Evolutionary conservation across 2,329 filamentous ascomycete genomes (phyloP).

Genomic region (Fusarium armeniacum): DNA sequence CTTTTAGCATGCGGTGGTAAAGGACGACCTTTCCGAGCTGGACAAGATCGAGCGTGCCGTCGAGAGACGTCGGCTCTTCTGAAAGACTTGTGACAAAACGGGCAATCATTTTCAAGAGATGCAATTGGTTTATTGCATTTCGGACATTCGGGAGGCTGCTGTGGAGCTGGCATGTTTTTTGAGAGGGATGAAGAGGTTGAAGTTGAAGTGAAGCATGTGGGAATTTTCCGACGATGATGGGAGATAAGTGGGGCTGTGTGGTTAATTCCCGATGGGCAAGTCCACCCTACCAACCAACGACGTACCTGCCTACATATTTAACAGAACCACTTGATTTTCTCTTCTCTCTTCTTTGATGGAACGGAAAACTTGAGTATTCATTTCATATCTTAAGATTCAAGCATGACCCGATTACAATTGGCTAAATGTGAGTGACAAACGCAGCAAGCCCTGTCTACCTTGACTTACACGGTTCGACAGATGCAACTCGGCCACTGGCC

Average conservation of each 20-base stretch:
- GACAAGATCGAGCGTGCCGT: constrained; percentile 31
- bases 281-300: background rate
- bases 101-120: background rate
- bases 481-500: constrained; percentile 12
- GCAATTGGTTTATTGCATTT: background rate
- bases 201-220: constrained; percentile 24
- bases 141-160: constrained; percentile 1
- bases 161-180: background rate
- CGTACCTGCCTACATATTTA: constrained; percentile 1
- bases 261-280: constrained; percentile 25
- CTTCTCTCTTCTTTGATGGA: background rate
- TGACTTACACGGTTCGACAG: constrained; percentile 26
- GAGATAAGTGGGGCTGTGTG: constrained; percentile 25
- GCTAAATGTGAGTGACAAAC: constrained; percentile 9
- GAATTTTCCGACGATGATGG: constrained; percentile 24
- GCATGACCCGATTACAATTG: constrained; percentile 12
- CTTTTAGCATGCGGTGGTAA: constrained; percentile 25
- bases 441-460: rapidly evolving
- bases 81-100: constrained; percentile 35
- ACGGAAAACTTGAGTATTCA: rapidly evolving
- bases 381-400: rapidly evolving
- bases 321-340: background rate
- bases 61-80: constrained; percentile 30
- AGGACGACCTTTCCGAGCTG: constrained; percentile 6
- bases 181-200: background rate